These are phyloP conservation scores for Sporothrix humicola DNA, from an alignment of 2,329 filamentous ascomycete genomes.

Conservation along the genomic window DNA sequence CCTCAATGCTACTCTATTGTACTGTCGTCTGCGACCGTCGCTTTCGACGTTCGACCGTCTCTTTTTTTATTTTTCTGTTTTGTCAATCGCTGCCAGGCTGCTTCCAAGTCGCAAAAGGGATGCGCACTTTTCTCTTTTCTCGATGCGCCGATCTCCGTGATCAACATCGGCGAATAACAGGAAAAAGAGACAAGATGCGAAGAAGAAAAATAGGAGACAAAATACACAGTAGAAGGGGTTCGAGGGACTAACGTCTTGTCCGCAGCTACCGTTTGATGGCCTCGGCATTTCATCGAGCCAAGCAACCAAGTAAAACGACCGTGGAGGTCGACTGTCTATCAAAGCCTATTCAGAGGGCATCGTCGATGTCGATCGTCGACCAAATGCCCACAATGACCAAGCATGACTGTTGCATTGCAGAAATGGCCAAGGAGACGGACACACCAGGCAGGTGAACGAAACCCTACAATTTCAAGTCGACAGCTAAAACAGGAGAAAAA, in stretches of 20 bases:
- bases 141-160: neutral
- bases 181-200: neutral
- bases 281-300: constrained; percentile 16
- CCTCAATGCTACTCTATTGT: neutral
- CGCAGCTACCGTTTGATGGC: neutral
- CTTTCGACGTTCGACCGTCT: neutral
- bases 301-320: neutral
- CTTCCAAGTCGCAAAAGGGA: constrained; percentile 14
- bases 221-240: neutral
- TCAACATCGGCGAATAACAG: neutral
- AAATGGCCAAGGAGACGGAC: neutral
- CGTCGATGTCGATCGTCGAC: constrained; percentile 11
- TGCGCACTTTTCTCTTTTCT: neutral
- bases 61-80: neutral
- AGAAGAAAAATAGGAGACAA: neutral
- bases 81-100: neutral
- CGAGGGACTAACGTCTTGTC: neutral
- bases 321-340: neutral
- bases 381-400: neutral
- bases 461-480: neutral
- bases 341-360: neutral
- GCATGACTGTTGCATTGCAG: neutral
- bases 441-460: neutral
- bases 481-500: neutral
- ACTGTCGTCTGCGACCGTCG: neutral